These are phyloP conservation scores for Vitis riparia DNA, from an alignment of 164 flowering plant genomes.

Conservation along the genomic window DNA sequence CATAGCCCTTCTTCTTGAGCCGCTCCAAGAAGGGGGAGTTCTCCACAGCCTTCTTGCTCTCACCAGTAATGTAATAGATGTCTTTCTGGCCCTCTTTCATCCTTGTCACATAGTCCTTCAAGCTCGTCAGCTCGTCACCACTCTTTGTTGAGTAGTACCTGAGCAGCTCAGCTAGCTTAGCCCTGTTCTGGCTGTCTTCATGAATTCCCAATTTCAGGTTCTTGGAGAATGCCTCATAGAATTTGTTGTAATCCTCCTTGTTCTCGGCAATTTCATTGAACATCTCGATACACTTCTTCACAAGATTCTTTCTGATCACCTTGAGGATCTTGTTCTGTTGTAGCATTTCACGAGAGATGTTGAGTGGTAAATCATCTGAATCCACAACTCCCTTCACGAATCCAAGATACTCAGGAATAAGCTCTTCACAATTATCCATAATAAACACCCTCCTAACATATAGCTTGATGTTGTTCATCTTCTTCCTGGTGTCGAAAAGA, in stretches of 20 bases:
- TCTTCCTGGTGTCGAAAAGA: conserved; percentile 21
- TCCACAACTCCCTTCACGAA: conserved; percentile 30
- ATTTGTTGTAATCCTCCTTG: conserved; percentile 31
- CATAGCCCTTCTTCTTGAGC: conserved; percentile 62
- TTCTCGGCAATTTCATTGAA: conserved; percentile 35
- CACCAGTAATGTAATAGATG: conserved; percentile 53
- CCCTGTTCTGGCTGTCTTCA: conserved; percentile 39
- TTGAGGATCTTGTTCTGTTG: conserved; percentile 11
- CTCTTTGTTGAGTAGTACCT: conserved; percentile 41
- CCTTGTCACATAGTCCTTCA: conserved; percentile 58
- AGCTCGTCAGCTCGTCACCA: conserved; percentile 58
- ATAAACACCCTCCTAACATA: conserved; percentile 26
- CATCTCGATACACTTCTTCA: conserved; percentile 40
- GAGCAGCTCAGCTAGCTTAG: conserved; percentile 36
- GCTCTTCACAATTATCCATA: not conserved
- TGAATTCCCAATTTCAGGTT: conserved; percentile 35
- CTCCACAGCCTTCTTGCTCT: conserved; percentile 60
- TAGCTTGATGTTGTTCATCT: conserved; percentile 23
- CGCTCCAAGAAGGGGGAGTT: conserved; percentile 57
- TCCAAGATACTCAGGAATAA: conserved; percentile 37
- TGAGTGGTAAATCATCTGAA: conserved; percentile 16
- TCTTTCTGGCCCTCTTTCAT: conserved; percentile 67
- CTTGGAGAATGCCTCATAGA: conserved; percentile 22
- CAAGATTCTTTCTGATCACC: conserved; percentile 41
- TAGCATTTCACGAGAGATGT: conserved; percentile 15